Evolutionary conservation across 2,329 filamentous ascomycete species (phyloP).

Genomic region (Xylaria digitata): DNA sequence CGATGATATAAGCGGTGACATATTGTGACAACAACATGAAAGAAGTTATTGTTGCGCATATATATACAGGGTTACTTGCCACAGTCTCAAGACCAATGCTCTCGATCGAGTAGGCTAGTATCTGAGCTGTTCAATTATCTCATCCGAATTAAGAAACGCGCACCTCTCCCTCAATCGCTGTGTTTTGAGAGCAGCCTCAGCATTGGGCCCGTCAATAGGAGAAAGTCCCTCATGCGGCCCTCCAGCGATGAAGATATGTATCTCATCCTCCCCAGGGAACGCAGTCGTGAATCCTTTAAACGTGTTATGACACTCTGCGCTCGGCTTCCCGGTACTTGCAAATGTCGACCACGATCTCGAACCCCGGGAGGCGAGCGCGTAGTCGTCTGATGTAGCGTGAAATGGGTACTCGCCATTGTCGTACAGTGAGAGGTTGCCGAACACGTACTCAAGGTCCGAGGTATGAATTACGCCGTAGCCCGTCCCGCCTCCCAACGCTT

Average conservation of each 20-base stretch:
- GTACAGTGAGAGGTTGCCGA: slow-evolving; percentile 59
- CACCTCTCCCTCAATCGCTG: slow-evolving; percentile 61
- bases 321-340: slow-evolving; percentile 54
- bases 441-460: slow-evolving; percentile 65
- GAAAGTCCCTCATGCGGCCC: slow-evolving; percentile 57
- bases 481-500: slow-evolving; percentile 47
- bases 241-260: slow-evolving; percentile 57
- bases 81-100: not conserved
- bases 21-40: no score
- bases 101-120: slow-evolving; percentile 17
- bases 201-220: slow-evolving; percentile 51
- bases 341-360: slow-evolving; percentile 62
- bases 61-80: not conserved
- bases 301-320: slow-evolving; percentile 50
- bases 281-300: slow-evolving; percentile 56
- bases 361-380: slow-evolving; percentile 53
- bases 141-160: slow-evolving; percentile 57
- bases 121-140: slow-evolving; percentile 56
- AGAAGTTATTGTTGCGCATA: not conserved
- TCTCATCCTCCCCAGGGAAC: slow-evolving; percentile 46
- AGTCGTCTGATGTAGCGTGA: slow-evolving; percentile 54
- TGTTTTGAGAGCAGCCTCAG: slow-evolving; percentile 51
- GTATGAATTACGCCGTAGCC: slow-evolving; percentile 63
- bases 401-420: slow-evolving; percentile 52
- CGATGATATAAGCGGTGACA: no score